These are phyloP conservation scores for Sugiyamaella valdiviana DNA, from an alignment of 805 yeast genomes.

Conservation along the genomic window DNA sequence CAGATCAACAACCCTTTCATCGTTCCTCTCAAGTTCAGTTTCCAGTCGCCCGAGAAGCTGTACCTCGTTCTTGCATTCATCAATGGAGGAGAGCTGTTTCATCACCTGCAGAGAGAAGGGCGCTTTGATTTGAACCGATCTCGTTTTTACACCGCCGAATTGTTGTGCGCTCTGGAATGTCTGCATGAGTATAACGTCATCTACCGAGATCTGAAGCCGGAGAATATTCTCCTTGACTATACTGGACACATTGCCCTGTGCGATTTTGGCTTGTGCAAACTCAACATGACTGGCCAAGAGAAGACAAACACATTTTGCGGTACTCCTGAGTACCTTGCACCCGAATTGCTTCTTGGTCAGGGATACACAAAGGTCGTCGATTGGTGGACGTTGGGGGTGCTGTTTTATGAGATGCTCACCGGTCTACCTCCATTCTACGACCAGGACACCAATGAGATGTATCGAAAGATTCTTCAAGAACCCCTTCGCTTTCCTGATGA, in stretches of 20 bases:
- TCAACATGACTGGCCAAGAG: constrained; percentile 87
- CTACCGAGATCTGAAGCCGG: constrained; percentile 94
- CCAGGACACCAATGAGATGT: constrained; percentile 89
- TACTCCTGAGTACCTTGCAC: constrained; percentile 95
- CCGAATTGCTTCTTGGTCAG: constrained; percentile 82
- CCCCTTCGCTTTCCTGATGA: constrained; percentile 84
- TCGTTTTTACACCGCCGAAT: constrained; percentile 89
- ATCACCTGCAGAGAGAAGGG: constrained; percentile 87
- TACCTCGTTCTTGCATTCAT: constrained; percentile 87
- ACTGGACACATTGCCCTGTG: constrained; percentile 97
- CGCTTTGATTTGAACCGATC: constrained; percentile 83
- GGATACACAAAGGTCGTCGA: constrained; percentile 95
- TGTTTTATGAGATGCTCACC: constrained; percentile 91
- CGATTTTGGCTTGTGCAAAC: constrained; percentile 94
- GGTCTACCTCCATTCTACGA: constrained; percentile 97
- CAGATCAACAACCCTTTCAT: constrained; percentile 91
- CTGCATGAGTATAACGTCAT: constrained; percentile 87
- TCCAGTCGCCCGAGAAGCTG: constrained; percentile 93
- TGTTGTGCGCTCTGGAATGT: constrained; percentile 87
- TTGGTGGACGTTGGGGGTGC: constrained; percentile 97
- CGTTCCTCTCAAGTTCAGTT: constrained; percentile 91
- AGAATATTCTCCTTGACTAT: constrained; percentile 86
- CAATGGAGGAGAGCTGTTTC: constrained; percentile 95
- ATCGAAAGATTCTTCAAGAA: constrained; percentile 83
- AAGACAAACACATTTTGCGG: constrained; percentile 92